Base-by-base conservation (phyloP, 371 early-diverging fungal species). In the Lichtheimia hyalospora region DNA sequence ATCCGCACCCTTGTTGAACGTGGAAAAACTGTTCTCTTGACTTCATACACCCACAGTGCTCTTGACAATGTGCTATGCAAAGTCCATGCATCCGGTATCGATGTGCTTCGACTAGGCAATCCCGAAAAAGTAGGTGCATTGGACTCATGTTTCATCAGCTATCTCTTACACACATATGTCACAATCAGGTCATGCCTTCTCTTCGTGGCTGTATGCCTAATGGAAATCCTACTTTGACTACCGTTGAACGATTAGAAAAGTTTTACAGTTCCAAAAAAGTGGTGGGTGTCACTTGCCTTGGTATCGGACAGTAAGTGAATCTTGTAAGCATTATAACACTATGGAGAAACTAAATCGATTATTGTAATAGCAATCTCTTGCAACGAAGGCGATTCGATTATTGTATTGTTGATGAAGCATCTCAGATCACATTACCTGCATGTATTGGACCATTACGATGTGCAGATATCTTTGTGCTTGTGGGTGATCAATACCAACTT, bases 341-440 rank as follows among this genome's bases (percentile, higher is more conserved):
- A 4, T 20, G 1, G 10, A 20, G 21, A 15, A 49, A 5, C 41
- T n/a, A 28, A 16, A 16, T 16, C 39, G 28, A 39, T 34, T 46
- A 49, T n/a, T 18, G 39, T 39, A 28, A 10, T 55, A 86, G 86
- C 46, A 74, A 84, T 1, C 27, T 90, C 14, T 82, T 92, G 40
- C 64, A 75, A 10, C 80, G 85, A 44, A 84, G 94, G 48, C 62
- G 71, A 25, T 99, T 99, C 76, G 99, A 99, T 71, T 96, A 91
- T 72, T 98, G 95, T 68, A 96, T 99, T 51, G 90, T 98, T 18
- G 99, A 99, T 72, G 99, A 99, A 69, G 99, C 99, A 6, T 95
- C 98, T 1, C 99, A 99, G 70, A 87, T 98, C 41, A 95, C 96
- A 12, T 73, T 99, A 41, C 99, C 99, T 0, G 90, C 91, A 1